Percentiles rank a stretch among this genome's conserved stretches.
Conservation (phyloP, 129 eudicot genomes). For the Saussurea involucrata region DNA sequence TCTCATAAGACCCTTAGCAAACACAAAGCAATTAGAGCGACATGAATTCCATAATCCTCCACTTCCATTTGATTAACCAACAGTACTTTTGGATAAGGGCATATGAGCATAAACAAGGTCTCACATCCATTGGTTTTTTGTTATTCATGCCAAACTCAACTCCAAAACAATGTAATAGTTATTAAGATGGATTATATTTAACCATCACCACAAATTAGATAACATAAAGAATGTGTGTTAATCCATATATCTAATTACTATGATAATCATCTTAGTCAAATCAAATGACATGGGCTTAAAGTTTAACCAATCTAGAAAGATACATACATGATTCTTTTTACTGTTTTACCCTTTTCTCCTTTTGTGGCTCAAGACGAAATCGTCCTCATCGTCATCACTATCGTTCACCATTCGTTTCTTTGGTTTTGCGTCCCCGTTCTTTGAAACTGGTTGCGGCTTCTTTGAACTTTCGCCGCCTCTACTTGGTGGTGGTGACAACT, state of each 20-base stretch:
- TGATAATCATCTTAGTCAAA: neutral
- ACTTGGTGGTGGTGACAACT: constrained; percentile 30
- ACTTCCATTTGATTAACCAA: too few species aligned
- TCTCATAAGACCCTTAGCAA: too few species aligned
- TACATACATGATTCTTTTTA: neutral
- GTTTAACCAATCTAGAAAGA: constrained; percentile 18
- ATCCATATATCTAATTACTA: neutral
- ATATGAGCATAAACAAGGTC: too few species aligned
- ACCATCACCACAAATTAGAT: neutral
- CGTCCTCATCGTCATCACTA: constrained; percentile 60
- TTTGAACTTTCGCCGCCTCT: constrained; percentile 48
- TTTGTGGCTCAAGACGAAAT: constrained; percentile 66
- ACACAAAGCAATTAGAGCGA: too few species aligned
- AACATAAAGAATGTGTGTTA: neutral
- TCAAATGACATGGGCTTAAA: neutral
- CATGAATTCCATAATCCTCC: too few species aligned
- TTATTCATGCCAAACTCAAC: too few species aligned
- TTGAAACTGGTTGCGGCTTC: constrained; percentile 48
- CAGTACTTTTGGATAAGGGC: too few species aligned
- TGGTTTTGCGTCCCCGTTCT: constrained; percentile 72
- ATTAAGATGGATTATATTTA: neutral
- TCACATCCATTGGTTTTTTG: too few species aligned
- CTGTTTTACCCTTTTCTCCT: constrained; percentile 60
- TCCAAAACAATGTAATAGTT: neutral
- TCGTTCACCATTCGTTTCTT: constrained; percentile 45